A percentile compares a stretch with the other conserved stretches of the same genome.
phyloP scores from a whole-genome alignment of 495 filamentous ascomycete species.

The Penicillium manginii region DNA sequence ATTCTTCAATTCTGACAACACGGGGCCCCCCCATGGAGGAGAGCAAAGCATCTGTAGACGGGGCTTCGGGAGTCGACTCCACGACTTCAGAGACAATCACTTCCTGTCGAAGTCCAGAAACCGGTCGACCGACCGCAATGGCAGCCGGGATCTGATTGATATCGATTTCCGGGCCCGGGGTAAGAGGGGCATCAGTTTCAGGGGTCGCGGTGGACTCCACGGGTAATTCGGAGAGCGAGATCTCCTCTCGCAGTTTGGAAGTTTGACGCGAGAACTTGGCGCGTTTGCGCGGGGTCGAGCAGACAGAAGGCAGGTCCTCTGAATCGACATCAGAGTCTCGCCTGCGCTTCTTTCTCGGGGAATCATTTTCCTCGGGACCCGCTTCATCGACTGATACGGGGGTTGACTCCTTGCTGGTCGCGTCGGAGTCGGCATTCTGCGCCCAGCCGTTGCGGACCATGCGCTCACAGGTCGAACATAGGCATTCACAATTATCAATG shows the following conservation, averaged over 20 bases:
- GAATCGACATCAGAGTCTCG: conserved; percentile 40
- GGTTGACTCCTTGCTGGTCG: conserved; percentile 40
- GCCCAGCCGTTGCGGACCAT: conserved; percentile 80
- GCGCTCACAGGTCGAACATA: conserved; percentile 88
- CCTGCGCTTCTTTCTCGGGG: conserved; percentile 47
- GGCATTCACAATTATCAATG: conserved; percentile 89
- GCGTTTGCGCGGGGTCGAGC: conserved; percentile 41
- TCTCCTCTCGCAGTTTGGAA: conserved; percentile 47
- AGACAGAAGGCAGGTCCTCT: conserved; percentile 29
- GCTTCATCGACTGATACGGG: conserved; percentile 38
- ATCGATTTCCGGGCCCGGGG: conserved; percentile 18
- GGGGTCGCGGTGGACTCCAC: conserved; percentile 21
- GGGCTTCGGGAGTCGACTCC: conserved; percentile 10
- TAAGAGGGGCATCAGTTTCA: conserved; percentile 17
- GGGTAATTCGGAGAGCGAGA: conserved; percentile 38
- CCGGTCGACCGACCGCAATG: conserved; percentile 8
- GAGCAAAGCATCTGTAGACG: conserved; percentile 4
- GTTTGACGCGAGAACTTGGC: conserved; percentile 41
- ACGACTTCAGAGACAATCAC: conserved; percentile 12
- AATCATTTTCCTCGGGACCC: conserved; percentile 16
- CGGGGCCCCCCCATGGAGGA: conserved; percentile 9
- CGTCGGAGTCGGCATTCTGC: conserved; percentile 41
- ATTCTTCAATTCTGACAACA: conserved; percentile 1
- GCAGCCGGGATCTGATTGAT: conserved; percentile 4
- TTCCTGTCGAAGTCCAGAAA: conserved; percentile 24